These are phyloP conservation scores for Thelonectria olida DNA, from an alignment of 2,329 filamentous ascomycete species.

Conservation along the genomic window DNA sequence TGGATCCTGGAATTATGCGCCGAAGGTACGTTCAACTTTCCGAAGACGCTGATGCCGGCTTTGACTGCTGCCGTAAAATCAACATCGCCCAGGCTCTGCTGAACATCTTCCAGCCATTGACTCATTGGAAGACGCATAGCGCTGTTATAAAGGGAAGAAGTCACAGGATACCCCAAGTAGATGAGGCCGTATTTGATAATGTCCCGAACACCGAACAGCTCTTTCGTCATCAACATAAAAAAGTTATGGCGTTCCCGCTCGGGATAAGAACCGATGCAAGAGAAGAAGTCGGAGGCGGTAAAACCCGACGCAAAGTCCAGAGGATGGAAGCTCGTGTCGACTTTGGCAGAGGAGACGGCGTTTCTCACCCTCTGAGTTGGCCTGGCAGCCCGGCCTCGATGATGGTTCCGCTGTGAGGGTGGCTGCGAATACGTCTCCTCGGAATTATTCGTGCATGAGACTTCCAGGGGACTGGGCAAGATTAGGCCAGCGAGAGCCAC, in stretches of 20 bases:
- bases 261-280: not conserved
- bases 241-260: constrained; percentile 7
- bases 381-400: not conserved
- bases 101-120: not conserved
- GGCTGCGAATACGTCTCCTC: not conserved
- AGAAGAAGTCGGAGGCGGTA: constrained; percentile 10
- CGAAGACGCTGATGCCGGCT: constrained; percentile 2
- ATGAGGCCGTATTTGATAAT: constrained; percentile 12
- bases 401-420: not conserved
- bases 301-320: not conserved
- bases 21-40: constrained; percentile 1
- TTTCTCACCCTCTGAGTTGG: not conserved
- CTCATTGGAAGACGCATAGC: constrained; percentile 5
- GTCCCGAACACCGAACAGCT: constrained; percentile 8
- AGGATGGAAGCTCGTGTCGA: not conserved
- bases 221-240: constrained; percentile 2
- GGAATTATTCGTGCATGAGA: not conserved
- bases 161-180: constrained; percentile 6
- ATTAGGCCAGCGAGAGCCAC: not conserved
- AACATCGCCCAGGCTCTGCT: not conserved
- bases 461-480: not conserved
- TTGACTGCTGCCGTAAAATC: constrained; percentile 1
- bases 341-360: not conserved
- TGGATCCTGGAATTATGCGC: not conserved
- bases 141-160: not conserved